Conservation (phyloP, 2,329 filamentous ascomycete species). For the Colletotrichum spinosum region DNA sequence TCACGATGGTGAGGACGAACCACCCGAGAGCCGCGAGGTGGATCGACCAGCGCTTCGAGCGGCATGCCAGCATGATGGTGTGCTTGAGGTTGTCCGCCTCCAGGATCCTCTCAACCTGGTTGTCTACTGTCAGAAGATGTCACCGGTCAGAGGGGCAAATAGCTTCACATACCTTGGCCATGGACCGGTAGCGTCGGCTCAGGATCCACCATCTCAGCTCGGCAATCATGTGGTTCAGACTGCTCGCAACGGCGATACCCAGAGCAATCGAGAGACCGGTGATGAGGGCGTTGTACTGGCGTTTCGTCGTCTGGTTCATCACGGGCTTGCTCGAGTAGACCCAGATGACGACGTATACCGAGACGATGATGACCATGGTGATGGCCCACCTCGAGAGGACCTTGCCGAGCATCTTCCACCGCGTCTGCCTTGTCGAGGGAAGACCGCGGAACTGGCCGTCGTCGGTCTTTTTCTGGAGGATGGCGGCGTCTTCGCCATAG, state of each 20-base stretch:
- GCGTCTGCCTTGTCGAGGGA: neutral
- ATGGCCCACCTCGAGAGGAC: slow-evolving; percentile 42
- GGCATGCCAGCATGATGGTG: slow-evolving; percentile 43
- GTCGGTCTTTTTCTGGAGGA: slow-evolving; percentile 20
- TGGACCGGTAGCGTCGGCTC: slow-evolving; percentile 48
- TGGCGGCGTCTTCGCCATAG: slow-evolving; percentile 24
- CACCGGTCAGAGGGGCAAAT: neutral
- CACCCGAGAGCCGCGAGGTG: slow-evolving; percentile 44
- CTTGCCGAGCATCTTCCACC: slow-evolving; percentile 12
- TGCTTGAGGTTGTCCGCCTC: slow-evolving; percentile 46
- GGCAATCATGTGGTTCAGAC: slow-evolving; percentile 55
- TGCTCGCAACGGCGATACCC: slow-evolving; percentile 55
- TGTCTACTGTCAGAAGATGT: neutral
- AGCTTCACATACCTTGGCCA: slow-evolving; percentile 50
- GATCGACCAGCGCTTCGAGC: slow-evolving; percentile 43
- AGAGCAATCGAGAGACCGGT: slow-evolving; percentile 56
- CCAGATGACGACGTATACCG: slow-evolving; percentile 45
- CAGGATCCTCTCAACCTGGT: slow-evolving; percentile 45
- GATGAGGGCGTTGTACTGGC: slow-evolving; percentile 56
- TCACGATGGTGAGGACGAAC: slow-evolving; percentile 48
- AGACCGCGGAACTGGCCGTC: slow-evolving; percentile 26
- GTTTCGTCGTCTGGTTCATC: slow-evolving; percentile 50
- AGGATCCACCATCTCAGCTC: slow-evolving; percentile 61
- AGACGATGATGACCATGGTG: slow-evolving; percentile 43
- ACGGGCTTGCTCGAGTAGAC: slow-evolving; percentile 44